Evolutionary conservation across 306 rosid species (phyloP).

Genomic region (Quercus ilex): DNA sequence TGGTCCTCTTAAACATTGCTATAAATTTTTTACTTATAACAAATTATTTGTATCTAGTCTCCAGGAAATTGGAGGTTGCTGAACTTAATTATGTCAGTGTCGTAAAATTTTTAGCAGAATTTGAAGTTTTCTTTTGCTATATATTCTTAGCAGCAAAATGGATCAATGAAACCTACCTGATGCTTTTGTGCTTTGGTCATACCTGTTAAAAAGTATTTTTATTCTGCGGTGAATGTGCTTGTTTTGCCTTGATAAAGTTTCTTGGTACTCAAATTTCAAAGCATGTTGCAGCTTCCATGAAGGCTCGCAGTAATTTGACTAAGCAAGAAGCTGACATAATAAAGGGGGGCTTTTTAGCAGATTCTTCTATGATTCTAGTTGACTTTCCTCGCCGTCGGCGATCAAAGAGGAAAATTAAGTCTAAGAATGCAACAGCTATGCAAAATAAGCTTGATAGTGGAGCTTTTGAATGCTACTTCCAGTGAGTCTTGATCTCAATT

Average conservation of each 20-base stretch:
- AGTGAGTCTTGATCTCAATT: slow-evolving; percentile 44
- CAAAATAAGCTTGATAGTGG: slow-evolving; percentile 41
- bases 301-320: slow-evolving; percentile 7
- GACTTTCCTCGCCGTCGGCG: slow-evolving; percentile 28
- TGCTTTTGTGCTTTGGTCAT: neutral
- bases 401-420: slow-evolving; percentile 25
- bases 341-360: neutral
- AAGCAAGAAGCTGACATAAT: slow-evolving; percentile 15
- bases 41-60: neutral
- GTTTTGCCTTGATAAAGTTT: slow-evolving; percentile 21
- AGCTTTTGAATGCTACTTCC: slow-evolving; percentile 44
- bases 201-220: neutral
- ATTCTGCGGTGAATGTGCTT: neutral
- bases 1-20: neutral
- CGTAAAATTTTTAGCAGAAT: neutral
- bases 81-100: neutral
- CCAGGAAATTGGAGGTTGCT: neutral
- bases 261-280: neutral
- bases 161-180: neutral
- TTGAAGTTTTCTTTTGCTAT: neutral
- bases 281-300: slow-evolving; percentile 10
- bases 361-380: slow-evolving; percentile 16
- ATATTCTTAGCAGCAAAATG: neutral
- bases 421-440: slow-evolving; percentile 15
- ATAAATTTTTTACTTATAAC: neutral